phyloP scores from a whole-genome alignment of 176 grass and related monocot species.

The Miscanthus lutarioriparius region DNA sequence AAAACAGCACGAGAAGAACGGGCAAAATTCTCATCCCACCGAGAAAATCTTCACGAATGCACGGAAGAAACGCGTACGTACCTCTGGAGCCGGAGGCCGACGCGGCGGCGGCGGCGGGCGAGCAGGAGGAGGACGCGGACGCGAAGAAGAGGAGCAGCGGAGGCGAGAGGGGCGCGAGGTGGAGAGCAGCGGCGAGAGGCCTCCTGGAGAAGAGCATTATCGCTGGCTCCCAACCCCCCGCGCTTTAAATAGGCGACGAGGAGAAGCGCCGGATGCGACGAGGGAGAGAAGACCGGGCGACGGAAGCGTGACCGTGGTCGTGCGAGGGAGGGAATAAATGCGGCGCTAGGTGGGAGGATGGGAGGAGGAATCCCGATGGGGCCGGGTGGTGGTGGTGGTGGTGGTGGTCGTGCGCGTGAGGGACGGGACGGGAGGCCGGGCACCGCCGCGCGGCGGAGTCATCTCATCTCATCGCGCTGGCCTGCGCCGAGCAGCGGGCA shows the following conservation, averaged over 20 bases:
- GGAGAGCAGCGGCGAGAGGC: slow-evolving; percentile 51
- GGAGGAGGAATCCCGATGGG: slow-evolving; percentile 10
- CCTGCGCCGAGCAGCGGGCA: slow-evolving; percentile 16
- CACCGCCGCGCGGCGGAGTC: slow-evolving; percentile 50
- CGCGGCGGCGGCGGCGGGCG: slow-evolving; percentile 26
- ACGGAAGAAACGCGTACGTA: neutral
- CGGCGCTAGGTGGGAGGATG: neutral
- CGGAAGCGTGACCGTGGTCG: slow-evolving; percentile 10
- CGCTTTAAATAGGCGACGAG: slow-evolving; percentile 55
- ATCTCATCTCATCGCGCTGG: slow-evolving; percentile 22
- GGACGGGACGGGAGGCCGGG: neutral
- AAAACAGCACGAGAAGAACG: neutral
- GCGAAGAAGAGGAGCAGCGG: slow-evolving; percentile 44
- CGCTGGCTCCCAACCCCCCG: slow-evolving; percentile 4
- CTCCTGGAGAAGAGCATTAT: slow-evolving; percentile 64
- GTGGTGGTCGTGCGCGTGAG: neutral
- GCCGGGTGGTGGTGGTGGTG: neutral
- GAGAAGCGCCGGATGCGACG: slow-evolving; percentile 23
- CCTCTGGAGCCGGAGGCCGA: slow-evolving; percentile 33
- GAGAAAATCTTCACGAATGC: neutral
- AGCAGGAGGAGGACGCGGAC: slow-evolving; percentile 24
- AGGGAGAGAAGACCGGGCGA: slow-evolving; percentile 18
- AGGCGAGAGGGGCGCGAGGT: slow-evolving; percentile 38
- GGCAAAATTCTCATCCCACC: neutral
- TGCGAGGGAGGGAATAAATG: slow-evolving; percentile 40